A percentile compares a stretch with the other conserved stretches of the same genome.
phyloP scores from a whole-genome alignment of 225 moss, liverwort and hornwort species.

The Bryum argenteum region DNA sequence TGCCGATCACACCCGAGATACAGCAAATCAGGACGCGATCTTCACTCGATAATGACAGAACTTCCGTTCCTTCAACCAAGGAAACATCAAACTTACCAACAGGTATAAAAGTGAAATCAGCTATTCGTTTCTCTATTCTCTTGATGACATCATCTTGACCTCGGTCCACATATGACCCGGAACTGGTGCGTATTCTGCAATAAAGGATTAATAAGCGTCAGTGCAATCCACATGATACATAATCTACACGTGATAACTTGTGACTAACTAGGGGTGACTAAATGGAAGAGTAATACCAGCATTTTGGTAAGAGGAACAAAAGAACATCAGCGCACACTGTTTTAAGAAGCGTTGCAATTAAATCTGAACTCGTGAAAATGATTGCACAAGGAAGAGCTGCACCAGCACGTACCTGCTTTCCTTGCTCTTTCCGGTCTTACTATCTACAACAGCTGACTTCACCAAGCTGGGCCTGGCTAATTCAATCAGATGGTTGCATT shows the following conservation, averaged over 20 bases:
- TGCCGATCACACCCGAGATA: not conserved
- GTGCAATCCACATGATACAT: conserved; percentile 4
- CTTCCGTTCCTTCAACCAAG: no score
- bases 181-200: conserved; percentile 93
- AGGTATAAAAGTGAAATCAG: conserved; percentile 91
- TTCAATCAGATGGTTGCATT: conserved; percentile 86
- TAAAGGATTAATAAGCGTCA: conserved; percentile 14
- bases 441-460: conserved; percentile 98
- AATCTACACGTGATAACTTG: conserved; percentile 9
- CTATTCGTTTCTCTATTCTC: conserved; percentile 83
- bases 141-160: conserved; percentile 74
- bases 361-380: conserved; percentile 5
- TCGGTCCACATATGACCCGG: conserved; percentile 91
- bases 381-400: conserved; percentile 15
- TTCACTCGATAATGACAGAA: not conserved
- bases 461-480: conserved; percentile 81
- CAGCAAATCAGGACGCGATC: not conserved
- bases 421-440: conserved; percentile 97
- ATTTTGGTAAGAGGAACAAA: no score
- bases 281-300: not conserved
- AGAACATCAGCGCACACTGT: no score
- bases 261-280: no score
- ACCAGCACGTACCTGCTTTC: conserved; percentile 74
- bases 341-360: not conserved
- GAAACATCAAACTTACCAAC: conserved; percentile 51